phyloP scores from a whole-genome alignment of 2,329 filamentous ascomycete genomes.

The Beauveria australis region DNA sequence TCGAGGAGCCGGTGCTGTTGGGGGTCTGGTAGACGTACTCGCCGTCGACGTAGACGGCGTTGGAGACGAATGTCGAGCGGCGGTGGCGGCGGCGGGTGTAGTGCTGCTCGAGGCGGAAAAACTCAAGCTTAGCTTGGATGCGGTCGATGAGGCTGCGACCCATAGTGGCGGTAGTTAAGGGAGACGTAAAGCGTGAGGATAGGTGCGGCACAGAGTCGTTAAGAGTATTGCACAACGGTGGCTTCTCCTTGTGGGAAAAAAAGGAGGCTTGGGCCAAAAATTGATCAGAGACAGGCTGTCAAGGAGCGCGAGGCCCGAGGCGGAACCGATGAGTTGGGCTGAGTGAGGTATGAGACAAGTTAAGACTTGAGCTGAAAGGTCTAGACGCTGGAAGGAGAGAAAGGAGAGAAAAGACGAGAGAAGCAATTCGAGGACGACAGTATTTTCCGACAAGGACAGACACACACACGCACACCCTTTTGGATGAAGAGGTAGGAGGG shows the following conservation, averaged over 20 bases:
- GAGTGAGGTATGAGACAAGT: not conserved
- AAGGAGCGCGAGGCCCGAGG: not conserved
- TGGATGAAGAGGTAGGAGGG: not conserved
- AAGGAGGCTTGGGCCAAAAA: not conserved
- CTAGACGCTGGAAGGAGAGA: constrained; percentile 1
- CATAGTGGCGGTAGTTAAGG: constrained; percentile 23
- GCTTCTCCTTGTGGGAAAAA: not conserved
- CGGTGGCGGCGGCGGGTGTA: constrained; percentile 84
- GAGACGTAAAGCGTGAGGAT: not conserved
- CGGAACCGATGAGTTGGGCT: not conserved
- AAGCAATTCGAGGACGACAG: not conserved
- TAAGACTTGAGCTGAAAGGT: not conserved
- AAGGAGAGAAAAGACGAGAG: not conserved
- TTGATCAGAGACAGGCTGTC: not conserved
- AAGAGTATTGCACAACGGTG: not conserved
- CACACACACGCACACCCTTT: not conserved
- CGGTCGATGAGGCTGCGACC: constrained; percentile 47
- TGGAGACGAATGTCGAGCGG: constrained; percentile 81
- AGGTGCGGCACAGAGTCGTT: not conserved
- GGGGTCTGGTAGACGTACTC: constrained; percentile 80
- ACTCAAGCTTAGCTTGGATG: constrained; percentile 66
- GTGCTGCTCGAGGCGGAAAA: constrained; percentile 90
- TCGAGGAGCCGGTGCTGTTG: constrained; percentile 48
- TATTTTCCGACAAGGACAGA: not conserved
- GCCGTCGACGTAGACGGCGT: constrained; percentile 87